Conservation (phyloP, 257 asterid species). For the Haberlea rhodopensis region DNA sequence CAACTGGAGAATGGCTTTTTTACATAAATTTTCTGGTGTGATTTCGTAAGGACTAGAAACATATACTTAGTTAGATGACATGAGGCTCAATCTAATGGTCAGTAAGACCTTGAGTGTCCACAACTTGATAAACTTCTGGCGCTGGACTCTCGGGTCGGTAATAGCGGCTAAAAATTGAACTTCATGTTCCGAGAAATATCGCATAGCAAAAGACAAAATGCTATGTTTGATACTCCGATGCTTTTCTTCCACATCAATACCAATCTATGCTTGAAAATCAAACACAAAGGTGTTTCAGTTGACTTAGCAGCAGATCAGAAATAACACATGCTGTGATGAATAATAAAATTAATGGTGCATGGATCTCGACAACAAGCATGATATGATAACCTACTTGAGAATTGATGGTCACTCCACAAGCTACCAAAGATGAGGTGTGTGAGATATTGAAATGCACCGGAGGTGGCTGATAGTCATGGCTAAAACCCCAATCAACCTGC, state of each 20-base stretch:
- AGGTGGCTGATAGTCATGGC: constrained; percentile 46
- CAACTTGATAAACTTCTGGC: too few species aligned
- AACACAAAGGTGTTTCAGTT: constrained; percentile 6
- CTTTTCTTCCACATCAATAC: constrained; percentile 83
- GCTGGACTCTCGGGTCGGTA: too few species aligned
- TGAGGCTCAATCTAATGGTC: too few species aligned
- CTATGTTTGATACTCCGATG: constrained; percentile 61
- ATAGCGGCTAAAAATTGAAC: too few species aligned
- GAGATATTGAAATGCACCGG: constrained; percentile 80
- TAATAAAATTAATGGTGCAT: constrained; percentile 1
- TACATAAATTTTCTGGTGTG: too few species aligned
- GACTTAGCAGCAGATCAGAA: too few species aligned
- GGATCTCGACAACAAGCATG: constrained; percentile 17
- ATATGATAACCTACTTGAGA: constrained; percentile 60
- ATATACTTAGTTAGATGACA: too few species aligned
- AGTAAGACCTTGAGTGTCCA: too few species aligned
- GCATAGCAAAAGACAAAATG: constrained; percentile 62
- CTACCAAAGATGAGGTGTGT: constrained; percentile 82
- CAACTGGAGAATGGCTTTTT: constrained; percentile 8
- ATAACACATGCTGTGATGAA: too few species aligned
- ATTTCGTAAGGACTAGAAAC: too few species aligned
- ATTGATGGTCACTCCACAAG: constrained; percentile 67
- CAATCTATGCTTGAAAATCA: constrained; percentile 51
- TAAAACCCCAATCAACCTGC: constrained; percentile 66
- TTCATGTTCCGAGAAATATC: constrained; percentile 65